Percentiles rank a stretch among this genome's conserved stretches.
Conservation (phyloP, 371 early-diverging fungal genomes). For the Blastocladiella emersonii region DNA sequence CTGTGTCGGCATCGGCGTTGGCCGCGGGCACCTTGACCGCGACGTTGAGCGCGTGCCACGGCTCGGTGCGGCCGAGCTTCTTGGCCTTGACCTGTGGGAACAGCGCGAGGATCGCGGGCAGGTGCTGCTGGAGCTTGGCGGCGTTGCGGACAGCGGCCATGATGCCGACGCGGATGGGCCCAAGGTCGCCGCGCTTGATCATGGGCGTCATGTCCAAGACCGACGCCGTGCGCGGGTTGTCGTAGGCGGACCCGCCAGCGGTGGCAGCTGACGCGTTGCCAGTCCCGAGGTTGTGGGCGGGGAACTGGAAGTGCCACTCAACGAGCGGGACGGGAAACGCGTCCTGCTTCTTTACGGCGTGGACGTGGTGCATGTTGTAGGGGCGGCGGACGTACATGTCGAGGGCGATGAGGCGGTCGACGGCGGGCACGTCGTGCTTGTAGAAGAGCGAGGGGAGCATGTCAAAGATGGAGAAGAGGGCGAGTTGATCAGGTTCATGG, state of each 20-base stretch:
- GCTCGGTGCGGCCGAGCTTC: constrained; percentile 12
- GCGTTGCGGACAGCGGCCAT: constrained; percentile 44
- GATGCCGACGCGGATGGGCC: constrained; percentile 51
- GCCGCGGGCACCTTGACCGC: constrained; percentile 40
- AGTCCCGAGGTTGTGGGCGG: neutral
- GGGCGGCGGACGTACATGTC: constrained; percentile 92
- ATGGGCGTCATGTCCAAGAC: constrained; percentile 53
- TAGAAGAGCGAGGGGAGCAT: constrained; percentile 89
- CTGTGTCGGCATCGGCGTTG: constrained; percentile 10
- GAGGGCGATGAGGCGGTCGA: constrained; percentile 59
- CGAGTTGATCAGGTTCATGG: constrained; percentile 79
- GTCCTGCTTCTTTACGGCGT: constrained; percentile 8
- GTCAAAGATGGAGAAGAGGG: constrained; percentile 89
- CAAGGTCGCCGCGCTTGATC: constrained; percentile 42
- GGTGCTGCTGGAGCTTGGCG: constrained; percentile 31
- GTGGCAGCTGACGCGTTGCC: neutral
- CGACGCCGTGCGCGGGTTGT: constrained; percentile 59
- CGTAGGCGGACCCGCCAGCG: constrained; percentile 17
- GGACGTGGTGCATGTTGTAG: constrained; percentile 81
- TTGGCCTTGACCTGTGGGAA: constrained; percentile 21
- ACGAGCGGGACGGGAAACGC: constrained; percentile 11
- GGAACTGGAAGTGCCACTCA: constrained; percentile 30
- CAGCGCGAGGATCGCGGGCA: constrained; percentile 37
- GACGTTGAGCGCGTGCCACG: constrained; percentile 66
- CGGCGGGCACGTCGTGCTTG: constrained; percentile 39